A percentile compares a stretch with the other conserved stretches of the same genome.
Evolutionary conservation across 306 rosid species (phyloP).

Genomic region (Spatholobus suberectus): DNA sequence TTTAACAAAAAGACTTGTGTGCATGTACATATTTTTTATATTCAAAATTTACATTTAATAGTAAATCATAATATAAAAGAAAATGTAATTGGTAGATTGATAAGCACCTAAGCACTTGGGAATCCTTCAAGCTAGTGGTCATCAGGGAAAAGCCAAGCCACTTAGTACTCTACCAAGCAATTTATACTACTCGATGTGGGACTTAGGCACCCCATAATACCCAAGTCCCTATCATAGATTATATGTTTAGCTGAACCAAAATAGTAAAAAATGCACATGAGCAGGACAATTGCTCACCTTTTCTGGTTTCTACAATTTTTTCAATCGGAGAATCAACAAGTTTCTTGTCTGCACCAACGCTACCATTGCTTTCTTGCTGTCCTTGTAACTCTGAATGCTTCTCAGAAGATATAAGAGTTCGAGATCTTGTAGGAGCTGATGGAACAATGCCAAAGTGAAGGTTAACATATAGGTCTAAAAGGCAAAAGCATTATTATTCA

Average conservation of each 20-base stretch:
- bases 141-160: too few species aligned
- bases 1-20: not conserved
- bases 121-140: too few species aligned
- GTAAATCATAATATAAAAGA: not conserved
- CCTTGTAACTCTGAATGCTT: conserved; percentile 46
- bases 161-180: too few species aligned
- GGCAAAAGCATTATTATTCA: not conserved
- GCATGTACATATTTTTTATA: not conserved
- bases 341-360: conserved; percentile 29
- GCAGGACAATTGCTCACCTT: conserved; percentile 22
- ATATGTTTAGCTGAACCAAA: not conserved
- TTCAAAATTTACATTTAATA: not conserved
- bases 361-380: conserved; percentile 33
- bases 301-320: conserved; percentile 26
- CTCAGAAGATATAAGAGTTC: conserved; percentile 48
- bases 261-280: not conserved
- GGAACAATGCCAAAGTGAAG: conserved; percentile 25
- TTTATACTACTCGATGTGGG: too few species aligned
- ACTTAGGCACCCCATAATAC: too few species aligned
- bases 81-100: not conserved
- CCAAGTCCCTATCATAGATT: too few species aligned
- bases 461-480: conserved; percentile 7
- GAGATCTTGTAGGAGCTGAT: conserved; percentile 62
- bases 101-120: too few species aligned
- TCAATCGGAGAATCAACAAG: conserved; percentile 1